These are phyloP conservation scores for Aspergillus ellipticus DNA, from an alignment of 495 filamentous ascomycete species.

Conservation along the genomic window DNA sequence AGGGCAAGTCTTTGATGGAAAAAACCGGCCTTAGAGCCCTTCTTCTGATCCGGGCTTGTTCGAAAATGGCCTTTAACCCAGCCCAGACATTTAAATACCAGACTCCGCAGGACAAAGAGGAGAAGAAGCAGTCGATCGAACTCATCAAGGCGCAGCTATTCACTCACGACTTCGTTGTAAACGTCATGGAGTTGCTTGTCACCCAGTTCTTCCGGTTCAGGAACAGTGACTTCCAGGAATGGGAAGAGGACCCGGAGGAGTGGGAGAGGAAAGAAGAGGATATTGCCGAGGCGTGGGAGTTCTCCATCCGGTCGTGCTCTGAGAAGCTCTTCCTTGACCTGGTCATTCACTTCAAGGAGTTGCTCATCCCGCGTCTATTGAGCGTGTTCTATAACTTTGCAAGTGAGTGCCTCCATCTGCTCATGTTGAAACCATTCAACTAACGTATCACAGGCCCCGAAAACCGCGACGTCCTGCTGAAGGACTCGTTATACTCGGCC, in stretches of 20 bases:
- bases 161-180: conserved; percentile 65
- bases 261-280: conserved; percentile 86
- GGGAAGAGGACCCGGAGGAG: conserved; percentile 88
- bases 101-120: conserved; percentile 63
- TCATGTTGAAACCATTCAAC: neutral
- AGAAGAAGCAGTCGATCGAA: conserved; percentile 60
- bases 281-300: conserved; percentile 77
- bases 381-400: conserved; percentile 72
- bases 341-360: conserved; percentile 75
- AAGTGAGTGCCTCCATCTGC: conserved; percentile 37
- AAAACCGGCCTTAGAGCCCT: conserved; percentile 76
- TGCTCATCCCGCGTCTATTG: conserved; percentile 71
- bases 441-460: conserved; percentile 41
- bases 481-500: conserved; percentile 91
- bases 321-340: conserved; percentile 94
- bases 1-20: conserved; percentile 61
- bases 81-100: conserved; percentile 77
- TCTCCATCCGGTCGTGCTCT: conserved; percentile 81
- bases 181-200: conserved; percentile 78
- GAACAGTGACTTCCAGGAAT: conserved; percentile 77
- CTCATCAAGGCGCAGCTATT: conserved; percentile 68
- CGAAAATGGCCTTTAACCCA: conserved; percentile 78
- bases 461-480: conserved; percentile 69
- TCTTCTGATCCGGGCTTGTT: conserved; percentile 74
- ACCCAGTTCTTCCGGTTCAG: conserved; percentile 86